These are phyloP conservation scores for Amylocarpus encephaloides DNA, from an alignment of 2,329 filamentous ascomycete species.

Conservation along the genomic window DNA sequence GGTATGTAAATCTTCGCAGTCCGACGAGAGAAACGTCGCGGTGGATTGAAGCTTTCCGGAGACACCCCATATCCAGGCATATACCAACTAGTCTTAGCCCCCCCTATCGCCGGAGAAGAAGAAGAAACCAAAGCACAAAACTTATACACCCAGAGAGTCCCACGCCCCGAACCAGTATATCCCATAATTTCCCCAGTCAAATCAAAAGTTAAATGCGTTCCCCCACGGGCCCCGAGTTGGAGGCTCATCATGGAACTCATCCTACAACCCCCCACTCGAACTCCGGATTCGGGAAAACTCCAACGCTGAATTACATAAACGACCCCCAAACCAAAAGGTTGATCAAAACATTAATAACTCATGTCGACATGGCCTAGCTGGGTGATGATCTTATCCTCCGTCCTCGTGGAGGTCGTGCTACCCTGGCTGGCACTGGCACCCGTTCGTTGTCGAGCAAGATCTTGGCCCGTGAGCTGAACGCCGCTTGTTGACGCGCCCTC, in stretches of 20 bases:
- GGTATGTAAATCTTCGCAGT: not conserved
- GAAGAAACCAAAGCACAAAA: not conserved
- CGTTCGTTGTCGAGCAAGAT: conserved; percentile 23
- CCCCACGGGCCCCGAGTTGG: not conserved
- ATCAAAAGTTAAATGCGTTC: not conserved
- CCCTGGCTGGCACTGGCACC: conserved; percentile 23
- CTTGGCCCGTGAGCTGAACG: conserved; percentile 25
- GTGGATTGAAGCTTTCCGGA: not conserved
- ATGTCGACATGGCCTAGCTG: conserved; percentile 56
- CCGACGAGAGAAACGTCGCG: not conserved
- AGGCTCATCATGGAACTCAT: conserved; percentile 5
- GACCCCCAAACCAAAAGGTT: conserved; percentile 11
- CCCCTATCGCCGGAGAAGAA: not conserved
- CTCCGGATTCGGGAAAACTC: conserved; percentile 25
- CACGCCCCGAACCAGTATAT: not conserved
- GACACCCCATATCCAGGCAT: not conserved
- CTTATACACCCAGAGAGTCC: not conserved
- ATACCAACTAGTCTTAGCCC: not conserved
- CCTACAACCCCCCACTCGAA: conserved; percentile 9
- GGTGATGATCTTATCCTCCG: conserved; percentile 48
- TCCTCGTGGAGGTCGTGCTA: conserved; percentile 32
- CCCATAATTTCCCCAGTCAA: not conserved
- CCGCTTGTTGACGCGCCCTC: conserved; percentile 35
- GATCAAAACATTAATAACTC: conserved; percentile 44
- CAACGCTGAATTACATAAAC: conserved; percentile 27